Evolutionary conservation across 2,329 filamentous ascomycete genomes (phyloP).

Genomic region (Monosporascus sp.): DNA sequence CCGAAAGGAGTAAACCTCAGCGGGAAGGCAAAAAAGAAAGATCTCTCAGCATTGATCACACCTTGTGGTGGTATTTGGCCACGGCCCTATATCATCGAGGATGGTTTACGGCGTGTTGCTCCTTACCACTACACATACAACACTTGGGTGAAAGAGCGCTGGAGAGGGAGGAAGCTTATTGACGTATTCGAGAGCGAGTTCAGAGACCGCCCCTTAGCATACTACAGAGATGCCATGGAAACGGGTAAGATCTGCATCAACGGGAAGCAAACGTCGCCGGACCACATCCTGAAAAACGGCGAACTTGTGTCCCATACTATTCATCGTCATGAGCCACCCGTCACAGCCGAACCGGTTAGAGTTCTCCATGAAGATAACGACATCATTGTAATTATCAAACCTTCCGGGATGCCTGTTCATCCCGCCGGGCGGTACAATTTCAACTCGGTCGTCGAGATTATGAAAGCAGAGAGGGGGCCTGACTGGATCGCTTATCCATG

Average conservation of each 20-base stretch:
- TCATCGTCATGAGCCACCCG: conserved; percentile 92
- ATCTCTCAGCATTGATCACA: conserved; percentile 22
- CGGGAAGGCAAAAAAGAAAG: conserved; percentile 6
- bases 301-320: conserved; percentile 88
- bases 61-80: conserved; percentile 39
- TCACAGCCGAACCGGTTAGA: conserved; percentile 71
- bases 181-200: conserved; percentile 93
- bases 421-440: conserved; percentile 92
- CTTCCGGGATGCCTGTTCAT: conserved; percentile 89
- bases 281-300: conserved; percentile 77
- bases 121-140: conserved; percentile 95
- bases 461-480: conserved; percentile 66
- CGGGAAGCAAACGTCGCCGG: conserved; percentile 60
- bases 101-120: conserved; percentile 72
- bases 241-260: conserved; percentile 75
- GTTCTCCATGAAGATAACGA: conserved; percentile 88
- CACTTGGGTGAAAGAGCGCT: conserved; percentile 89
- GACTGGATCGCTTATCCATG: conserved; percentile 62
- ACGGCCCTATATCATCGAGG: conserved; percentile 75
- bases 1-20: conserved; percentile 3
- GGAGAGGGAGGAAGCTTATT: conserved; percentile 74
- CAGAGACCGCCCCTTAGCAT: conserved; percentile 76
- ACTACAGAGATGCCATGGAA: conserved; percentile 83
- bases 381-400: conserved; percentile 96
- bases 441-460: conserved; percentile 91